These are phyloP conservation scores for Puccinia triticina DNA, from an alignment of 1,284 basidiomycete genomes.

Conservation along the genomic window DNA sequence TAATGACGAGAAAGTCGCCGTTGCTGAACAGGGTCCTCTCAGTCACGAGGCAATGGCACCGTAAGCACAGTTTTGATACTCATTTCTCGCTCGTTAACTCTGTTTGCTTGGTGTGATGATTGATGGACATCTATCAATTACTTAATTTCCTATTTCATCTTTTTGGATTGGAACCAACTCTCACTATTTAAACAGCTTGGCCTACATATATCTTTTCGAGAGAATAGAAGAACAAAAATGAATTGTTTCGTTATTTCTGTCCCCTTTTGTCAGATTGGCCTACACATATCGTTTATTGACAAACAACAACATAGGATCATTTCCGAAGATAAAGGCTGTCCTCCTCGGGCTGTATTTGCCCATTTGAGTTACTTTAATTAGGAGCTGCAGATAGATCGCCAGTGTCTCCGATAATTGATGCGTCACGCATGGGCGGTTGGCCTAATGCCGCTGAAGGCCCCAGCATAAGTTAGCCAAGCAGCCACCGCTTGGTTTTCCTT, in stretches of 20 bases:
- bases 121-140: background rate
- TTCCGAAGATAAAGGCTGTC: too few species aligned
- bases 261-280: too few species aligned
- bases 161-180: background rate
- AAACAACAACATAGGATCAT: too few species aligned
- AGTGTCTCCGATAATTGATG: too few species aligned
- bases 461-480: too few species aligned
- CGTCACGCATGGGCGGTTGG: too few species aligned
- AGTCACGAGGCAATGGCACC: conserved; percentile 39
- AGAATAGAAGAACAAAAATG: background rate
- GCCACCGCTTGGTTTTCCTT: too few species aligned
- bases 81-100: background rate
- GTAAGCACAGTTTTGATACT: background rate
- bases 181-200: conserved; percentile 23
- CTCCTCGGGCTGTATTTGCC: too few species aligned
- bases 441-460: too few species aligned
- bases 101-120: background rate
- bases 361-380: too few species aligned
- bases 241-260: background rate
- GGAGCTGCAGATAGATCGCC: too few species aligned
- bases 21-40: conserved; percentile 15
- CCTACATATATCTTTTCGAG: conserved; percentile 49
- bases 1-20: conserved; percentile 80
- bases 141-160: background rate
- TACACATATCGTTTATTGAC: too few species aligned